Percentiles rank a stretch among this genome's conserved stretches.
Evolutionary conservation across 129 eudicot species (phyloP).

Genomic region (Daucus carota): DNA sequence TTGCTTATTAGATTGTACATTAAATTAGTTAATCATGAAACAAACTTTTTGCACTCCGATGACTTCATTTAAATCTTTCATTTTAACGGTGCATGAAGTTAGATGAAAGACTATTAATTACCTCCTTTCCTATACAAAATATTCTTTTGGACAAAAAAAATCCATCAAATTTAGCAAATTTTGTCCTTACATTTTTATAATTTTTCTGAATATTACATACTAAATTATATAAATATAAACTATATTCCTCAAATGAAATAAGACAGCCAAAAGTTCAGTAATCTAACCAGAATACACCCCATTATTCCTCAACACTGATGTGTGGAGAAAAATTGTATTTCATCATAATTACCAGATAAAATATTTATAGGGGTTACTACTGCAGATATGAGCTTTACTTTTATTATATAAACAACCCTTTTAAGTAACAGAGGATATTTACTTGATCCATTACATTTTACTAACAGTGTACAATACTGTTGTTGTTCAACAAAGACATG

Average conservation of each 20-base stretch:
- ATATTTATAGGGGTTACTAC: background rate
- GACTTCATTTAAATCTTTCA: background rate
- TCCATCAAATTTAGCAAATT: no score
- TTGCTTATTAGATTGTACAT: no score
- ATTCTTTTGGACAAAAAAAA: background rate
- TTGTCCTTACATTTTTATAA: background rate
- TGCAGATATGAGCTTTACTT: background rate
- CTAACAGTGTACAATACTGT: background rate
- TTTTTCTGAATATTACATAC: background rate
- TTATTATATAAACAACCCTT: background rate
- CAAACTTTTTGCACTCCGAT: conserved; percentile 1
- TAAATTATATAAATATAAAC: background rate
- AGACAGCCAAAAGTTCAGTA: background rate
- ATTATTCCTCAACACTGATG: background rate
- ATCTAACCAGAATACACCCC: background rate
- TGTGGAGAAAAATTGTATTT: background rate
- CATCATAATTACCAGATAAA: background rate
- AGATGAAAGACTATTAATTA: no score
- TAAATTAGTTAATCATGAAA: background rate
- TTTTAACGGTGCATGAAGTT: background rate
- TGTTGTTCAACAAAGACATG: background rate
- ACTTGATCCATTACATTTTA: background rate
- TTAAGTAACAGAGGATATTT: background rate
- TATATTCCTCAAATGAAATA: background rate
- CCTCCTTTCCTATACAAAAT: background rate